These are phyloP conservation scores for Larix sibirica DNA, from an alignment of 83 land plant species.

Conservation along the genomic window DNA sequence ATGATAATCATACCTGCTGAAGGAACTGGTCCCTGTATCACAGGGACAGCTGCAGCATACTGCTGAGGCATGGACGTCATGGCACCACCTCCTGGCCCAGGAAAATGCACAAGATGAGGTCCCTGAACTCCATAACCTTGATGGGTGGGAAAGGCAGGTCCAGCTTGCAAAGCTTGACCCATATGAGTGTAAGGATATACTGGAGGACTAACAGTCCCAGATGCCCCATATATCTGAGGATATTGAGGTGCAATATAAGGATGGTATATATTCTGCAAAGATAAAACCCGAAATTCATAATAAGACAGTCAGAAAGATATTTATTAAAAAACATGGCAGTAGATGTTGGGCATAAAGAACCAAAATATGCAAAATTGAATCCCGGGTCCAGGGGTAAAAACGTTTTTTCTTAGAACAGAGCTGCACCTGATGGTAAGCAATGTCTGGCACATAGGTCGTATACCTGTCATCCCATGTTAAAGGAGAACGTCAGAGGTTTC, in stretches of 20 bases:
- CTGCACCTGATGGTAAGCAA: conserved; percentile 52
- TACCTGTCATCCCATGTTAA: conserved; percentile 38
- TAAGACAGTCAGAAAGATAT: neutral
- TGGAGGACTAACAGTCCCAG: conserved; percentile 47
- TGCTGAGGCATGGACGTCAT: conserved; percentile 20
- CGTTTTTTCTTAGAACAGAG: too few relatives aligned
- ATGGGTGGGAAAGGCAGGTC: conserved; percentile 41
- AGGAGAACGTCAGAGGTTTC: neutral
- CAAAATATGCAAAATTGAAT: neutral
- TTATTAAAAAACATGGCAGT: neutral
- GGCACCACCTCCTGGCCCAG: conserved; percentile 43
- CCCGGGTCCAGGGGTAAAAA: too few relatives aligned
- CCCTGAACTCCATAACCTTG: conserved; percentile 55
- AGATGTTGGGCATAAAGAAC: neutral
- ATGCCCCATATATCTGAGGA: conserved; percentile 61
- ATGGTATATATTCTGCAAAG: conserved; percentile 54
- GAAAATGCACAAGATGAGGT: conserved; percentile 42
- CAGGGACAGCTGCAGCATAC: conserved; percentile 33
- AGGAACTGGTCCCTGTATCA: conserved; percentile 49
- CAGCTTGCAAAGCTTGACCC: conserved; percentile 38
- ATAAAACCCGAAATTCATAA: neutral
- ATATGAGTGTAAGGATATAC: conserved; percentile 51
- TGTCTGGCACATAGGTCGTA: conserved; percentile 50
- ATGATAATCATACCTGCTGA: conserved; percentile 14
- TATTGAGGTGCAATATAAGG: conserved; percentile 62